Percentiles rank a stretch among this genome's conserved stretches.
Conservation (phyloP, 768 basidiomycete species). For the Cystobasidium ongulense region DNA sequence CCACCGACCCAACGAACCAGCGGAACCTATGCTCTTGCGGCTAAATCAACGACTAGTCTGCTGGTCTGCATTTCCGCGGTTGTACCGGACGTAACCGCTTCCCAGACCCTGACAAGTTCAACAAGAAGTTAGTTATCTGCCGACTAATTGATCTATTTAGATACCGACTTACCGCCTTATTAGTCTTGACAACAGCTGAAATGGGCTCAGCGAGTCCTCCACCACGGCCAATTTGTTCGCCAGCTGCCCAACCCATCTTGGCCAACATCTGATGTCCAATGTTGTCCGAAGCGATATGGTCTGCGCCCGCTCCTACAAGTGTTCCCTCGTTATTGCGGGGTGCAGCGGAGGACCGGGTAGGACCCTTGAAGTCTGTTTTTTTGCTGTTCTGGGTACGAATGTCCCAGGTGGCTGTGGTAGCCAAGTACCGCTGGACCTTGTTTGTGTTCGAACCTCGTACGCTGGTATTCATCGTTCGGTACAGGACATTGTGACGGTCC, state of each 20-base stretch:
- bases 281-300: slow-evolving; percentile 10
- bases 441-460: not conserved
- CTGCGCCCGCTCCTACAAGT: slow-evolving; percentile 21
- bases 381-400: not conserved
- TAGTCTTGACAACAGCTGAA: slow-evolving; percentile 16
- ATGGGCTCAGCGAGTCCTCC: slow-evolving; percentile 21
- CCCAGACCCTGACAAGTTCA: not conserved
- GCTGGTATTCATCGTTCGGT: slow-evolving; percentile 3
- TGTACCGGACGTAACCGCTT: slow-evolving; percentile 18
- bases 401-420: slow-evolving; percentile 10
- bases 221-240: slow-evolving; percentile 15
- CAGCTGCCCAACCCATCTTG: slow-evolving; percentile 17
- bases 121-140: not conserved
- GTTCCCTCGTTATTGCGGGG: slow-evolving; percentile 22
- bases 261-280: slow-evolving; percentile 23
- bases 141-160: too few species aligned
- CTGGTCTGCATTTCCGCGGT: not conserved
- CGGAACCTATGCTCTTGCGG: too few species aligned
- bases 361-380: not conserved
- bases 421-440: slow-evolving; percentile 21
- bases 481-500: slow-evolving; percentile 17
- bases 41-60: too few species aligned
- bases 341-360: not conserved
- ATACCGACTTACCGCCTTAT: not conserved
- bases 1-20: too few species aligned